A percentile compares a stretch with the other conserved stretches of the same genome.
Evolutionary conservation across 2,329 filamentous ascomycete species (phyloP).

Genomic region (Didymella pinodella): DNA sequence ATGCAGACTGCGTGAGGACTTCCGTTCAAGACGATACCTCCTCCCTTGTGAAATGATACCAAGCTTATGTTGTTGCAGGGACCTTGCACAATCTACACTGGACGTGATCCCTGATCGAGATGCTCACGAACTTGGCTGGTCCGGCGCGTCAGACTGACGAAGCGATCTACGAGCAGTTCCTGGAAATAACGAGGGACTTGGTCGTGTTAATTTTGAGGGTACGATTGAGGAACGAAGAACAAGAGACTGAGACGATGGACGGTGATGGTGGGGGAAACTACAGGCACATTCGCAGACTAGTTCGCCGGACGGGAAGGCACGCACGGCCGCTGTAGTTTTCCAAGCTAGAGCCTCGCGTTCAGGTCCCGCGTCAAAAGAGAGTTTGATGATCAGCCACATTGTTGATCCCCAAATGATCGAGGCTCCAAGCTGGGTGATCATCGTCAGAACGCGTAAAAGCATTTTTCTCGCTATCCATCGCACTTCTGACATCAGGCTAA

Average conservation of each 20-base stretch:
- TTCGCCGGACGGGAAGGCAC: slow-evolving; percentile 15
- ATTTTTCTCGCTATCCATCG: not conserved
- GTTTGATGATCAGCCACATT: slow-evolving; percentile 12
- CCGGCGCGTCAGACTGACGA: slow-evolving; percentile 7
- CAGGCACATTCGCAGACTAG: not conserved
- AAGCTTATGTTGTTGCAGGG: not conserved
- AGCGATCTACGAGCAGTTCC: not conserved
- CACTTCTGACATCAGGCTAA: not conserved
- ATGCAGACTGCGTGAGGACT: not conserved
- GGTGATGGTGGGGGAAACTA: slow-evolving; percentile 6
- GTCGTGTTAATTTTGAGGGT: slow-evolving; percentile 2
- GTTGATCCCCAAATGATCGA: slow-evolving; percentile 6
- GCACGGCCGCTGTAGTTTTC: not conserved
- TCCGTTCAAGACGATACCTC: not conserved
- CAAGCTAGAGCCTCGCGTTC: slow-evolving; percentile 12
- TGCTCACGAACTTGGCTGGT: not conserved
- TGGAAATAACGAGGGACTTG: not conserved
- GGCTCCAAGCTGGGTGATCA: not conserved
- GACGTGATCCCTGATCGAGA: not conserved
- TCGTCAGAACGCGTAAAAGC: not conserved
- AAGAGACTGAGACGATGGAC: slow-evolving; percentile 4
- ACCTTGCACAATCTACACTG: not conserved
- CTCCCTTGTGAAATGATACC: not conserved
- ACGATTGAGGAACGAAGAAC: not conserved
- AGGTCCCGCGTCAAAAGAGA: slow-evolving; percentile 6